phyloP scores from a whole-genome alignment of 139 green algal genomes.

The Chlamydomonas sphaeroides region DNA sequence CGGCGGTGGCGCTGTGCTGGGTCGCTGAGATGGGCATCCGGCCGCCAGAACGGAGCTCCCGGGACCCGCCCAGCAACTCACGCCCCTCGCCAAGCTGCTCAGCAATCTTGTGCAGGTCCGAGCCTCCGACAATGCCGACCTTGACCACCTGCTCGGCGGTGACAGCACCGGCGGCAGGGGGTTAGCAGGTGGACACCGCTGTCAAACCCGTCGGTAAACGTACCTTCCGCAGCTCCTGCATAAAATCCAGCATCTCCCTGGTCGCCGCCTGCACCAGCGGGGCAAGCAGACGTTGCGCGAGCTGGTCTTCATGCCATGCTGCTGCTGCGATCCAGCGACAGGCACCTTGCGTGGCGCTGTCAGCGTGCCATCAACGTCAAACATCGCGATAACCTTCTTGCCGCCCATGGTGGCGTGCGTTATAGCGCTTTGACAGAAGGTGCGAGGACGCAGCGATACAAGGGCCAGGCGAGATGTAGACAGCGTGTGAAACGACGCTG shows the following conservation, averaged over 20 bases:
- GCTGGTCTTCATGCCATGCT: too few relatives aligned
- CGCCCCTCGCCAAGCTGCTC: constrained; percentile 94
- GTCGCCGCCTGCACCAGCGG: constrained; percentile 58
- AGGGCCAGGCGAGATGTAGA: too few relatives aligned
- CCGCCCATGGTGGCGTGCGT: not conserved
- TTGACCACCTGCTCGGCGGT: constrained; percentile 75
- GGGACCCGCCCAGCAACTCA: constrained; percentile 52
- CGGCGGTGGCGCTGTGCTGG: too few relatives aligned
- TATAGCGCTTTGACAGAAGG: too few relatives aligned
- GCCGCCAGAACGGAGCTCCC: not conserved
- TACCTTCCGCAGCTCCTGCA: constrained; percentile 91
- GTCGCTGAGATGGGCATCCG: too few relatives aligned
- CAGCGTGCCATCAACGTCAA: constrained; percentile 97
- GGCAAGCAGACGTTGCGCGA: too few relatives aligned
- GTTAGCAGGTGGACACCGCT: not conserved
- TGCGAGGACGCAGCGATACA: too few relatives aligned
- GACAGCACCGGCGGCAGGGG: not conserved
- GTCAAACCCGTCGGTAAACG: not conserved
- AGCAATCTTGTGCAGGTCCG: constrained; percentile 94
- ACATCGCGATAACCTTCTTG: constrained; percentile 82
- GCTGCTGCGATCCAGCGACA: too few relatives aligned
- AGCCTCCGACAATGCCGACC: constrained; percentile 97
- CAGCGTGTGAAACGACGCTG: too few relatives aligned
- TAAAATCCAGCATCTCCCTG: constrained; percentile 76
- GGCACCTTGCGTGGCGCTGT: constrained; percentile 87